Percentiles rank a stretch among this genome's conserved stretches.
Evolutionary conservation across 805 yeast genomes (phyloP).

Genomic region (Metschnikowia reukaufii): DNA sequence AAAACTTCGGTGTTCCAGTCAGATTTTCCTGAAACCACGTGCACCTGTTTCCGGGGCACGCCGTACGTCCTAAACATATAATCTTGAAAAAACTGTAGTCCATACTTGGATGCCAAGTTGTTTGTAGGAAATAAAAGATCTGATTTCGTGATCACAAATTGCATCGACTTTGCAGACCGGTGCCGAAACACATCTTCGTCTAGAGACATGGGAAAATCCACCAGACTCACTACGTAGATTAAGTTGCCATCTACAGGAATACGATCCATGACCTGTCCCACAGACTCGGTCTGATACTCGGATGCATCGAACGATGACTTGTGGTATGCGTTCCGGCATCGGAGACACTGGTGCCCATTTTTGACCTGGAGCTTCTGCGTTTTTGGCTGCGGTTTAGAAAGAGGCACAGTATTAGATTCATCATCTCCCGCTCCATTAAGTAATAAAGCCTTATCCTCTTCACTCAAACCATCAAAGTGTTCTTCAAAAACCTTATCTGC

Average conservation of each 20-base stretch:
- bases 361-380: background rate
- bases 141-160: constrained; percentile 42
- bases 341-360: constrained; percentile 40
- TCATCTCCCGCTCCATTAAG: constrained; percentile 19
- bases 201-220: constrained; percentile 71
- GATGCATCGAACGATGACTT: constrained; percentile 36
- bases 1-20: constrained; percentile 53
- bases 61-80: constrained; percentile 32
- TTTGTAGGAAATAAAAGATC: constrained; percentile 44
- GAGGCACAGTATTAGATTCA: background rate
- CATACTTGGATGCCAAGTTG: constrained; percentile 26
- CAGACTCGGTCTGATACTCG: constrained; percentile 30
- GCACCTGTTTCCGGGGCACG: constrained; percentile 42
- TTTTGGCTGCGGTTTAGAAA: background rate
- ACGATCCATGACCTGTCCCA: constrained; percentile 20
- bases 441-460: constrained; percentile 30
- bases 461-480: constrained; percentile 19
- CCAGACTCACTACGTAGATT: constrained; percentile 62
- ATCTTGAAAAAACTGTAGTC: constrained; percentile 32
- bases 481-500: constrained; percentile 28
- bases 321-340: constrained; percentile 56
- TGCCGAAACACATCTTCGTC: constrained; percentile 35
- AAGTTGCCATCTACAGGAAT: constrained; percentile 49
- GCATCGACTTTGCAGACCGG: constrained; percentile 35
- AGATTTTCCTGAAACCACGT: constrained; percentile 49